Conservation (phyloP, 2,329 filamentous ascomycete species). For the Ophiostoma sp. region DNA sequence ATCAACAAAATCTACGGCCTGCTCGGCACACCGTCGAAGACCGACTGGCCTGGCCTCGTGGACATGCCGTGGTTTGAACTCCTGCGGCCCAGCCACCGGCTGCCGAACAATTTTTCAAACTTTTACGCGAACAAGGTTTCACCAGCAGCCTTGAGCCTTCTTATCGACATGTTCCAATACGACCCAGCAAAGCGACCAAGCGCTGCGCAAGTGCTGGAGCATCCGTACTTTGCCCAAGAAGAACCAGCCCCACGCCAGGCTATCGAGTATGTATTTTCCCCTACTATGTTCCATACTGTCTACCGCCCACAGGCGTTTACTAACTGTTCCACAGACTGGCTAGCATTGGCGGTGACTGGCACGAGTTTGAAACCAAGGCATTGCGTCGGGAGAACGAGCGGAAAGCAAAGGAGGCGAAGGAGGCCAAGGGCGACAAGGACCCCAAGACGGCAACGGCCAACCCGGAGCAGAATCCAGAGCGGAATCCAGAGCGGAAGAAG, state of each 20-base stretch:
- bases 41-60: slow-evolving; percentile 82
- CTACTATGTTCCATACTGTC: slow-evolving; percentile 28
- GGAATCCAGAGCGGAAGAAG: slow-evolving; percentile 27
- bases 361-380: slow-evolving; percentile 96
- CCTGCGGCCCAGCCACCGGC: slow-evolving; percentile 68
- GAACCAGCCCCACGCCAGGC: slow-evolving; percentile 72
- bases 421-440: neutral
- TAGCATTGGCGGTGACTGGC: slow-evolving; percentile 87
- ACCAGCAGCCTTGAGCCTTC: slow-evolving; percentile 73
- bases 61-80: slow-evolving; percentile 98
- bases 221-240: slow-evolving; percentile 83
- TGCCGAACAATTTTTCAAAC: slow-evolving; percentile 70
- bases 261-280: slow-evolving; percentile 59
- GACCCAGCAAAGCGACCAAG: slow-evolving; percentile 79
- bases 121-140: slow-evolving; percentile 75
- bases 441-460: neutral
- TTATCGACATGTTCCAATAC: slow-evolving; percentile 80
- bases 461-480: neutral
- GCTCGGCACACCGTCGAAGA: slow-evolving; percentile 77
- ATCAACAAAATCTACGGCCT: slow-evolving; percentile 94
- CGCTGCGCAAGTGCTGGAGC: slow-evolving; percentile 75
- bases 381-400: slow-evolving; percentile 83
- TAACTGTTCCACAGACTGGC: slow-evolving; percentile 53
- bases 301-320: neutral
- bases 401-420: slow-evolving; percentile 46